Conservation (phyloP, 31 red algal species). For the Odonthalia washingtoniensis region DNA sequence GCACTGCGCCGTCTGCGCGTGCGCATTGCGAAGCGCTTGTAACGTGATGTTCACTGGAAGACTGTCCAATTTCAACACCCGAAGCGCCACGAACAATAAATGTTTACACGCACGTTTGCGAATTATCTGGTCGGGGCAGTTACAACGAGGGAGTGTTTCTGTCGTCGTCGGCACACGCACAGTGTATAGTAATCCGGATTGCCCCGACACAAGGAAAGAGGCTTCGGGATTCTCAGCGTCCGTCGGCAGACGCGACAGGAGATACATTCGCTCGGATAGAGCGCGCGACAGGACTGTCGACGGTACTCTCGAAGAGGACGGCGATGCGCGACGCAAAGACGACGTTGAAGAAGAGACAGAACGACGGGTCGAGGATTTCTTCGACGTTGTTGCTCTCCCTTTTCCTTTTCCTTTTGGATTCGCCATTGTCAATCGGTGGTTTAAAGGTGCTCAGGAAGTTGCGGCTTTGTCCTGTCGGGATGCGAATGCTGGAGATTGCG, state of each 20-base stretch:
- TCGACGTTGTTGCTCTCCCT: no score
- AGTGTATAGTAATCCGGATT: slow-evolving; percentile 41
- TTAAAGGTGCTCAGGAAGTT: no score
- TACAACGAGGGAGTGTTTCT: slow-evolving; percentile 16
- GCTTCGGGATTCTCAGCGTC: not conserved
- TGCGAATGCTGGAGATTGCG: no score
- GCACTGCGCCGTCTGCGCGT: no score
- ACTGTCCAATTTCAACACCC: slow-evolving; percentile 27
- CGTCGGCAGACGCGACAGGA: not conserved
- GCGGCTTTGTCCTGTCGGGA: no score
- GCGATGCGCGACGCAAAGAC: no score
- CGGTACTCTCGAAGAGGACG: not conserved
- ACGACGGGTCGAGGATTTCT: no score
- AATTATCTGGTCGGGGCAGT: slow-evolving; percentile 50
- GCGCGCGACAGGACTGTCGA: slow-evolving; percentile 14
- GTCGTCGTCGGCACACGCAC: slow-evolving; percentile 1
- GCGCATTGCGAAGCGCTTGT: no score
- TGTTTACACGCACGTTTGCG: slow-evolving; percentile 48
- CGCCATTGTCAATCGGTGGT: no score
- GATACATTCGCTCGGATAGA: slow-evolving; percentile 52
- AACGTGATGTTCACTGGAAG: no score
- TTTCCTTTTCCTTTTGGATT: no score
- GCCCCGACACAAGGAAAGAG: slow-evolving; percentile 31
- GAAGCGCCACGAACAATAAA: slow-evolving; percentile 22
- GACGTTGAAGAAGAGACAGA: no score